These are phyloP conservation scores for Pythium apleroticum DNA, from an alignment of 352 stramenopile genomes.

Conservation along the genomic window DNA sequence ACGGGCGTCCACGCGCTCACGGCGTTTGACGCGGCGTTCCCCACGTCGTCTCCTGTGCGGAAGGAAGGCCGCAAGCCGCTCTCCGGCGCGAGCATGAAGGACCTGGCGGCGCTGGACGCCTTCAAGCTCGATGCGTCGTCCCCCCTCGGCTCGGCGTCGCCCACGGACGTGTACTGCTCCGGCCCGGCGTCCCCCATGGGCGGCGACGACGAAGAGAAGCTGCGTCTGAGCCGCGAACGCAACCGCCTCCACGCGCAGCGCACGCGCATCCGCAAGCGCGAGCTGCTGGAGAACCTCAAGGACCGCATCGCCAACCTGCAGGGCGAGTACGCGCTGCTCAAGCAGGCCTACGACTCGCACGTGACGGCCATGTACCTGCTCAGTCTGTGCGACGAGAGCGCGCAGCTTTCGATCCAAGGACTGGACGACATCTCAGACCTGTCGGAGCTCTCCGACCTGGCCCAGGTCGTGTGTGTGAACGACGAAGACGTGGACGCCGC, in stretches of 20 bases:
- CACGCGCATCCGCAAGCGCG: constrained; percentile 72
- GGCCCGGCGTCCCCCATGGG: constrained; percentile 1
- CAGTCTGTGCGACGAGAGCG: constrained; percentile 38
- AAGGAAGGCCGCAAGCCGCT: constrained; percentile 38
- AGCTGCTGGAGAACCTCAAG: constrained; percentile 74
- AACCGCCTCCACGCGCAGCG: constrained; percentile 77
- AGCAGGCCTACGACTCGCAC: constrained; percentile 77
- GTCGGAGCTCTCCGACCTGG: constrained; percentile 30
- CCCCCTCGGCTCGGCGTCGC: constrained; percentile 39
- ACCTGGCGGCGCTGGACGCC: constrained; percentile 31
- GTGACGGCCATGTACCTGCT: constrained; percentile 66
- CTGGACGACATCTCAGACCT: constrained; percentile 53
- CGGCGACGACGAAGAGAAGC: constrained; percentile 55
- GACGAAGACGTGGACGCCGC: constrained; percentile 39
- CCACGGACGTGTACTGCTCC: constrained; percentile 21
- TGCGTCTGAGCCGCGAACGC: constrained; percentile 70
- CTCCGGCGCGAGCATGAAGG: constrained; percentile 18
- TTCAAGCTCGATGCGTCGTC: constrained; percentile 37
- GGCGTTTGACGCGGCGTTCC: constrained; percentile 35
- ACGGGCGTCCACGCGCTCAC: constrained; percentile 45
- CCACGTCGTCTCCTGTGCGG: constrained; percentile 62
- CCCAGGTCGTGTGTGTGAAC: constrained; percentile 26
- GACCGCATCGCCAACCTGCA: constrained; percentile 64
- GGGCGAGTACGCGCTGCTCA: constrained; percentile 60
- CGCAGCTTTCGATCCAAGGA: constrained; percentile 44